Percentiles rank a stretch among this genome's conserved stretches.
These are phyloP conservation scores for Amoebophrya sp. DNA, from an alignment of 169 alveolate genomes.

Conservation along the genomic window DNA sequence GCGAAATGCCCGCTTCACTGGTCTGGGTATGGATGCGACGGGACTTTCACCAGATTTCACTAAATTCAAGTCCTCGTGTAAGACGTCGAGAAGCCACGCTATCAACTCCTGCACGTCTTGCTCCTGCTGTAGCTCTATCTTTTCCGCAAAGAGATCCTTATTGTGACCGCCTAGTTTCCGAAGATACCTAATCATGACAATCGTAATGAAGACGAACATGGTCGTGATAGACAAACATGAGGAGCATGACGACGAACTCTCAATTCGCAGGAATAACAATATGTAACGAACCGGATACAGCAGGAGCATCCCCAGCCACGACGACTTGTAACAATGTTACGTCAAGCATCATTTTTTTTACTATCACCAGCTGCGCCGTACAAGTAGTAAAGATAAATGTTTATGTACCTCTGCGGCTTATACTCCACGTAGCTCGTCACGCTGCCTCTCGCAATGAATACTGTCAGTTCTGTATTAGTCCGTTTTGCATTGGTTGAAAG, in stretches of 20 bases:
- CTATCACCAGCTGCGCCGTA: no score
- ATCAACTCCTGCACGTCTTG: background rate
- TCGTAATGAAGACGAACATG: no score
- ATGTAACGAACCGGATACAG: no score
- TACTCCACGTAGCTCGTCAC: background rate
- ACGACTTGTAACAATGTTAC: no score
- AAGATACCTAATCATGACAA: background rate
- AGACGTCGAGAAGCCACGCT: background rate
- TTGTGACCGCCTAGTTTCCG: background rate
- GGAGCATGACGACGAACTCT: no score
- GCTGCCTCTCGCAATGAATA: background rate
- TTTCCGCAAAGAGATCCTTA: background rate
- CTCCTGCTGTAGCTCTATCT: background rate
- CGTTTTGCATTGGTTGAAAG: background rate
- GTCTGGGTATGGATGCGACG: no score
- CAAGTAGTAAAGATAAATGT: no score
- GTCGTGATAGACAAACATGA: no score
- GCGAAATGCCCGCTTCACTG: background rate
- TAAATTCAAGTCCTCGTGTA: background rate
- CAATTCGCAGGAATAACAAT: no score
- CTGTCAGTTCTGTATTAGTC: background rate
- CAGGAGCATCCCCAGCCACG: no score
- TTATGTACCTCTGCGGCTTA: background rate
- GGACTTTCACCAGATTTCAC: background rate
- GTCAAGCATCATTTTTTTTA: no score